phyloP scores from a whole-genome alignment of 2,329 filamentous ascomycete species.

The Tricladium varicosporioides region DNA sequence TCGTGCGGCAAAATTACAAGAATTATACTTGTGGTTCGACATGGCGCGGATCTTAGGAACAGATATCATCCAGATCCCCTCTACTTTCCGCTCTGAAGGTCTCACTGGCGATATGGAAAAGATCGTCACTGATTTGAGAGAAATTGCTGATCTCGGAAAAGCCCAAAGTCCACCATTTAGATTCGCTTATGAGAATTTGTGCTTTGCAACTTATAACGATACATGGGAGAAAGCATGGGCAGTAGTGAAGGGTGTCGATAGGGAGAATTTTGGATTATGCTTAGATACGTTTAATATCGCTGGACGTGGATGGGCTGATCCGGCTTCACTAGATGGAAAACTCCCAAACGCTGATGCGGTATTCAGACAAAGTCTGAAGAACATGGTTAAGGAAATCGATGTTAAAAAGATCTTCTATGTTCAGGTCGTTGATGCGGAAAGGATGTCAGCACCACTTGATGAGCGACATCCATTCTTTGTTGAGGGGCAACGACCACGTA shows the following conservation, averaged over 20 bases:
- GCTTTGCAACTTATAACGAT: conserved; percentile 68
- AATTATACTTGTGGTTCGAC: conserved; percentile 68
- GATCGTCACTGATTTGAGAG: conserved; percentile 60
- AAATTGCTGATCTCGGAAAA: conserved; percentile 66
- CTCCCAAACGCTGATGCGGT: conserved; percentile 36
- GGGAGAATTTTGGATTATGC: conserved; percentile 73
- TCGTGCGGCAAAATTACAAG: conserved; percentile 55
- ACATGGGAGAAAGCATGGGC: conserved; percentile 73
- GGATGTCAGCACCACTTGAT: conserved; percentile 54
- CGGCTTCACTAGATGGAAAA: conserved; percentile 41
- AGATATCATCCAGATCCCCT: conserved; percentile 72
- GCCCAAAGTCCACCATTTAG: conserved; percentile 53
- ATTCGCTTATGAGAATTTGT: conserved; percentile 72
- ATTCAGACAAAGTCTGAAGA: conserved; percentile 39
- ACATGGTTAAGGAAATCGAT: conserved; percentile 26
- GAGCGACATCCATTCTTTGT: conserved; percentile 58
- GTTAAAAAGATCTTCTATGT: conserved; percentile 61
- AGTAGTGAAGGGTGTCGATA: conserved; percentile 61
- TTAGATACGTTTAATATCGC: conserved; percentile 79
- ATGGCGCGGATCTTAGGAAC: conserved; percentile 65
- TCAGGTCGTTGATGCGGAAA: conserved; percentile 73
- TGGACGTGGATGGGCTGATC: conserved; percentile 69
- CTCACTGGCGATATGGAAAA: conserved; percentile 51
- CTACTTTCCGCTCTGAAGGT: conserved; percentile 49
- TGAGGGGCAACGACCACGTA: conserved; percentile 56